These are phyloP conservation scores for Huntiella bhutanensis DNA, from an alignment of 2,329 filamentous ascomycete genomes.

Conservation along the genomic window DNA sequence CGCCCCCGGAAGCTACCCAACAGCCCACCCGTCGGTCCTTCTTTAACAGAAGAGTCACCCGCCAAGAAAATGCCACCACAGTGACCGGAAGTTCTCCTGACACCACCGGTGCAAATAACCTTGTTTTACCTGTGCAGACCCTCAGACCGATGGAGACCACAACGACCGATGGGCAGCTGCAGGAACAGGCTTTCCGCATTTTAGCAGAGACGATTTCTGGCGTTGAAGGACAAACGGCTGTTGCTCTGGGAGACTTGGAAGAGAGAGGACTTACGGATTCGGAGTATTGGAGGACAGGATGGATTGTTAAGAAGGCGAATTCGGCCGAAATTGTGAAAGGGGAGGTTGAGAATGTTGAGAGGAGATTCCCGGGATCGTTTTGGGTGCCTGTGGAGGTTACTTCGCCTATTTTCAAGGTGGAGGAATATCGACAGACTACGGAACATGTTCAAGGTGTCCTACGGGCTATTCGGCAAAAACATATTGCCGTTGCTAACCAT, in stretches of 20 bases:
- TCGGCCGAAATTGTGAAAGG: slow-evolving; percentile 18
- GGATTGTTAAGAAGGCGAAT: slow-evolving; percentile 24
- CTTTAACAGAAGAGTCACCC: not conserved
- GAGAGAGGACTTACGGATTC: slow-evolving; percentile 14
- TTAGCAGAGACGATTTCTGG: slow-evolving; percentile 15
- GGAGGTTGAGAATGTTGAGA: slow-evolving; percentile 13
- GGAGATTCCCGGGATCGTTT: slow-evolving; percentile 14
- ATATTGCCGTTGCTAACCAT: slow-evolving; percentile 18
- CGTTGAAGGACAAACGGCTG: slow-evolving; percentile 14
- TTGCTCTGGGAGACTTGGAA: slow-evolving; percentile 16
- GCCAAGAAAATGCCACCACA: too few relatives aligned
- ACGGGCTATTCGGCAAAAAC: not conserved
- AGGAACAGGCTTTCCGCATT: slow-evolving; percentile 12
- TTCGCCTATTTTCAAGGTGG: slow-evolving; percentile 19
- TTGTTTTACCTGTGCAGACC: too few relatives aligned
- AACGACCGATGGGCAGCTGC: not conserved
- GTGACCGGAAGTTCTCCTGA: too few relatives aligned
- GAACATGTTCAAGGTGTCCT: not conserved
- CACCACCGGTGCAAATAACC: too few relatives aligned
- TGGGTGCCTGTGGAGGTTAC: slow-evolving; percentile 21
- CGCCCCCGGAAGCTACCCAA: too few relatives aligned
- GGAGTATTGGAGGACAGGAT: slow-evolving; percentile 20
- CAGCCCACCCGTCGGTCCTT: not conserved
- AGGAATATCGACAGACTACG: slow-evolving; percentile 8
- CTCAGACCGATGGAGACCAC: too few relatives aligned